These are phyloP conservation scores for Lachnellula arida DNA, from an alignment of 2,329 filamentous ascomycete genomes.

Conservation along the genomic window DNA sequence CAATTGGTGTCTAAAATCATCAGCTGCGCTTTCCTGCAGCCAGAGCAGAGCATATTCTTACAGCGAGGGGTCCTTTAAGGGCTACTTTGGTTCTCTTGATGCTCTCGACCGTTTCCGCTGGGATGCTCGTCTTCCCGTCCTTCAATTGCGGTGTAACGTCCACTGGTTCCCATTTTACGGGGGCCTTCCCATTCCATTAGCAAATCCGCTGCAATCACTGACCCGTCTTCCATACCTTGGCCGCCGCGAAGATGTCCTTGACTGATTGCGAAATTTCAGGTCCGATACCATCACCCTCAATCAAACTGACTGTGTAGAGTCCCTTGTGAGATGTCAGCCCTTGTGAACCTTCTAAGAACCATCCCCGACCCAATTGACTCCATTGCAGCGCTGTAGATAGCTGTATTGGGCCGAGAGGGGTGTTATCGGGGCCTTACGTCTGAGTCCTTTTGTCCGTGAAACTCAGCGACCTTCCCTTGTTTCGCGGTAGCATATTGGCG, in stretches of 20 bases:
- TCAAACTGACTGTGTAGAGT: conserved; percentile 92
- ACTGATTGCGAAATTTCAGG: conserved; percentile 97
- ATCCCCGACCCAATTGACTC: conserved; percentile 24
- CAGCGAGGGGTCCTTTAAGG: conserved; percentile 94
- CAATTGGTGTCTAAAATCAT: conserved; percentile 70
- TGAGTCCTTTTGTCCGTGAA: conserved; percentile 82
- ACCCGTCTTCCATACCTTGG: conserved; percentile 59
- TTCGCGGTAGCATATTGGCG: conserved; percentile 60
- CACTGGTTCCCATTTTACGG: conserved; percentile 94
- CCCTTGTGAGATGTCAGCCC: conserved; percentile 53
- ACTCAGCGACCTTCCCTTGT: conserved; percentile 78
- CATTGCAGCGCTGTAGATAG: conserved; percentile 8
- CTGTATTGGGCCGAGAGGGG: conserved; percentile 32
- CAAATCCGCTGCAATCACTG: conserved; percentile 7
- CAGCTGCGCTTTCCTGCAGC: conserved; percentile 14
- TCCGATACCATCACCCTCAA: conserved; percentile 98
- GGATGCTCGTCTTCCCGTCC: conserved; percentile 94
- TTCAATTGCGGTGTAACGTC: conserved; percentile 92
- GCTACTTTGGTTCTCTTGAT: conserved; percentile 95
- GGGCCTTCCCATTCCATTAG: conserved; percentile 52
- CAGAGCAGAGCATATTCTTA: conserved; percentile 43
- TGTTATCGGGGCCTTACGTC: conserved; percentile 59
- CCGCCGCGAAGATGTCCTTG: conserved; percentile 97
- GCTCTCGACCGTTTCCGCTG: conserved; percentile 86
- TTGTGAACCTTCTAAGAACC: neutral